Evolutionary conservation across 1,139 yeast genomes (phyloP).

Genomic region (Meyerozyma elateridarum): DNA sequence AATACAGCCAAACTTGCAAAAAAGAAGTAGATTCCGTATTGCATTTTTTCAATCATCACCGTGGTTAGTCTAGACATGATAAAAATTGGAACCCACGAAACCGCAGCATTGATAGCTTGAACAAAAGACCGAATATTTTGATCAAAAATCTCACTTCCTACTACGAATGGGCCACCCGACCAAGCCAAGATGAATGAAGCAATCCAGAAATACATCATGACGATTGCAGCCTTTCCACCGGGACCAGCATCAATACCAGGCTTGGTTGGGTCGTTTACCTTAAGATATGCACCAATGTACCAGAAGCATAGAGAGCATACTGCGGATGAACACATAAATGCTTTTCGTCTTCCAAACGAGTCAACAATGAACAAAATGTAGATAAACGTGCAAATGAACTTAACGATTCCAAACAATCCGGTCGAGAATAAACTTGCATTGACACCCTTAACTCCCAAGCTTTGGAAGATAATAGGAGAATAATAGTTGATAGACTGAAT

Average conservation of each 20-base stretch:
- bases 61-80: conserved; percentile 37
- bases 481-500: conserved; percentile 44
- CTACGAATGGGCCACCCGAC: conserved; percentile 44
- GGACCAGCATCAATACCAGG: conserved; percentile 37
- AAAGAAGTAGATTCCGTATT: conserved; percentile 39
- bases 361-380: conserved; percentile 37
- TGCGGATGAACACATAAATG: conserved; percentile 35
- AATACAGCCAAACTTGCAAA: conserved; percentile 31
- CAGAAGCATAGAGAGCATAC: conserved; percentile 38
- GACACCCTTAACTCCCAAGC: conserved; percentile 37
- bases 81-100: conserved; percentile 41
- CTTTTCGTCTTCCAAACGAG: conserved; percentile 33
- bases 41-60: conserved; percentile 36
- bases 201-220: conserved; percentile 41
- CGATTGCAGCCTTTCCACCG: conserved; percentile 41
- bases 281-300: conserved; percentile 41
- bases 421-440: conserved; percentile 38
- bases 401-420: conserved; percentile 42
- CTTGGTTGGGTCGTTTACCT: conserved; percentile 33
- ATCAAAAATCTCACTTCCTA: conserved; percentile 40
- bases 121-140: conserved; percentile 39
- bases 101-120: conserved; percentile 41
- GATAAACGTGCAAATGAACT: conserved; percentile 33
- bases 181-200: conserved; percentile 41
- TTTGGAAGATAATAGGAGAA: conserved; percentile 38